Percentiles rank a stretch among this genome's conserved stretches.
These are phyloP conservation scores for Sesbania bispinosa DNA, from an alignment of 306 rosid species.

Conservation along the genomic window DNA sequence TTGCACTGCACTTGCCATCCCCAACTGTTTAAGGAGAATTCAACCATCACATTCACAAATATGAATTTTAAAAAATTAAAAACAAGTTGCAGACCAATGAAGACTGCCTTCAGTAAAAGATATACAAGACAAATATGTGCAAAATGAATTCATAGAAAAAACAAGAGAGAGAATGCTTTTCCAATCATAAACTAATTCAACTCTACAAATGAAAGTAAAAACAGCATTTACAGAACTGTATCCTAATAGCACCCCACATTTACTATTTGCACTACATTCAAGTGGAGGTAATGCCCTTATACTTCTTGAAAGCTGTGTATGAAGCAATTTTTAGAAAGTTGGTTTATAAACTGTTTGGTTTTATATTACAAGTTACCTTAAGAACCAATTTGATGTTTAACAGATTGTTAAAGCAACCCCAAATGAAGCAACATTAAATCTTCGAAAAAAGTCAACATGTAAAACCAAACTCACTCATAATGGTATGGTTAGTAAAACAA, in stretches of 20 bases:
- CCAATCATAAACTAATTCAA: neutral
- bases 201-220: neutral
- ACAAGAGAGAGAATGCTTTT: no score
- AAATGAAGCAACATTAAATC: no score
- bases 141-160: neutral
- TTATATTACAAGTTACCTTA: neutral
- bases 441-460: no score
- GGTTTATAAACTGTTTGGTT: neutral
- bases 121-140: neutral
- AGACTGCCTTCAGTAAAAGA: no score
- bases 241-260: neutral
- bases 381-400: neutral
- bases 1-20: conserved; percentile 69
- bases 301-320: neutral
- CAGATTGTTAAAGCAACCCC: neutral
- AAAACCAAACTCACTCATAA: neutral
- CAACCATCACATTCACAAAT: conserved; percentile 15
- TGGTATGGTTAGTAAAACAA: neutral
- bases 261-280: neutral
- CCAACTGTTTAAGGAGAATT: conserved; percentile 36
- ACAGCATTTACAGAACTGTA: neutral
- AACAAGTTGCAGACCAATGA: neutral
- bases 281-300: neutral
- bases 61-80: neutral
- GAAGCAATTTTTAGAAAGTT: neutral